These are phyloP conservation scores for Sporothrix mexicana DNA, from an alignment of 2,329 filamentous ascomycete genomes.

Conservation along the genomic window DNA sequence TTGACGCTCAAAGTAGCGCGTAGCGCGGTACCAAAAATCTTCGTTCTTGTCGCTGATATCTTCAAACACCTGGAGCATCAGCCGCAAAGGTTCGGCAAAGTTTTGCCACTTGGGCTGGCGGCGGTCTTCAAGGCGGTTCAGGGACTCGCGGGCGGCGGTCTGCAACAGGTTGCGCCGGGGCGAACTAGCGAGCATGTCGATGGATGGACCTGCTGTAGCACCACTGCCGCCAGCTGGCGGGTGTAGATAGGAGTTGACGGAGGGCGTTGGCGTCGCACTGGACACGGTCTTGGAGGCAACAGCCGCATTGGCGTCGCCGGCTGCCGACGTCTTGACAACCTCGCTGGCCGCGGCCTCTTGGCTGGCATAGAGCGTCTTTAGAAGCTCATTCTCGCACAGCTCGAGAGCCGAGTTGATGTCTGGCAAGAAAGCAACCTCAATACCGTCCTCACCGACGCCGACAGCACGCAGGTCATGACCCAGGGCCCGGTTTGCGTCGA, in stretches of 20 bases:
- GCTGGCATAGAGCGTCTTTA: constrained; percentile 77
- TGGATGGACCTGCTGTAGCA: constrained; percentile 38
- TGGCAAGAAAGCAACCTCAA: constrained; percentile 79
- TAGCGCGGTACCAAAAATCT: constrained; percentile 90
- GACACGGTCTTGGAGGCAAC: background rate
- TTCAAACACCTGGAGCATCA: constrained; percentile 95
- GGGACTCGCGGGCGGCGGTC: constrained; percentile 75
- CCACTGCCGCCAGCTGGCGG: background rate
- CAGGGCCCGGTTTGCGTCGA: constrained; percentile 76
- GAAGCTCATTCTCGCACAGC: constrained; percentile 90
- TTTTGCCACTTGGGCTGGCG: constrained; percentile 75
- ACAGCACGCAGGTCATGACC: constrained; percentile 82
- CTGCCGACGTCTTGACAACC: constrained; percentile 1
- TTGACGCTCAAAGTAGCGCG: constrained; percentile 74
- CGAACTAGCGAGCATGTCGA: constrained; percentile 69
- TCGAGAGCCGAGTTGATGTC: constrained; percentile 93
- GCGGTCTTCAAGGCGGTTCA: constrained; percentile 68
- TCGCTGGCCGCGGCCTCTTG: constrained; percentile 62
- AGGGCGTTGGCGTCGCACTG: constrained; percentile 1
- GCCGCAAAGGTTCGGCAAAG: constrained; percentile 86
- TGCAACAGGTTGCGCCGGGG: constrained; percentile 80
- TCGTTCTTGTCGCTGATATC: constrained; percentile 84
- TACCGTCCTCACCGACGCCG: constrained; percentile 75
- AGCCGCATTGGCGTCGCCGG: constrained; percentile 13
- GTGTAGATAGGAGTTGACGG: constrained; percentile 18